Conservation (phyloP, 148 eudicot genomes). For the Camellia sinensis region DNA sequence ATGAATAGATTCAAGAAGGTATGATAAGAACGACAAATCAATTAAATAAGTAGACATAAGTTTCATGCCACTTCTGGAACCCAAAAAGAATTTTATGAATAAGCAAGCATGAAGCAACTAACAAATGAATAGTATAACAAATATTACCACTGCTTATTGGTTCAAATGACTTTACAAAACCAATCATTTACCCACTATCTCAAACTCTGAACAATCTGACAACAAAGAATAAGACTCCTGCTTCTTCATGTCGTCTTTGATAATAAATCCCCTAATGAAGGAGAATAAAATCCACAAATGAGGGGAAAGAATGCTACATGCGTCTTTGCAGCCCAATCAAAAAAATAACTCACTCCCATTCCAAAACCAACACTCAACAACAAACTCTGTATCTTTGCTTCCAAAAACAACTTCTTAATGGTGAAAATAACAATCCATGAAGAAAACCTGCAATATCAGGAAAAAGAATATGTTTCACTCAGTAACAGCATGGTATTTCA, state of each 20-base stretch:
- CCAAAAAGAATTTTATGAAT: neutral
- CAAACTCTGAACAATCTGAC: neutral
- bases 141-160: neutral
- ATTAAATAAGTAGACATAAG: neutral
- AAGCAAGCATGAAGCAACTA: neutral
- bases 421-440: conserved; percentile 15
- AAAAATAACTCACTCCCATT: conserved; percentile 2
- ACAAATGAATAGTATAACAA: neutral
- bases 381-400: conserved; percentile 15
- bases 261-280: neutral
- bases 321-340: conserved; percentile 18
- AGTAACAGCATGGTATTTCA: neutral
- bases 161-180: conserved; percentile 7
- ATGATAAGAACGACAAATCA: neutral
- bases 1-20: neutral
- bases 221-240: conserved; percentile 9
- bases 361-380: conserved; percentile 16
- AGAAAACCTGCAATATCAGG: conserved; percentile 19
- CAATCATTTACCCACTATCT: conserved; percentile 15
- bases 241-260: conserved; percentile 16
- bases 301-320: conserved; percentile 1
- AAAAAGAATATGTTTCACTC: neutral
- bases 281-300: neutral
- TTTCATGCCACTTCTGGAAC: neutral
- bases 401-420: conserved; percentile 11